Evolutionary conservation across 106 monocot genomes (phyloP).

Genomic region (Acanthochlamys bracteata): DNA sequence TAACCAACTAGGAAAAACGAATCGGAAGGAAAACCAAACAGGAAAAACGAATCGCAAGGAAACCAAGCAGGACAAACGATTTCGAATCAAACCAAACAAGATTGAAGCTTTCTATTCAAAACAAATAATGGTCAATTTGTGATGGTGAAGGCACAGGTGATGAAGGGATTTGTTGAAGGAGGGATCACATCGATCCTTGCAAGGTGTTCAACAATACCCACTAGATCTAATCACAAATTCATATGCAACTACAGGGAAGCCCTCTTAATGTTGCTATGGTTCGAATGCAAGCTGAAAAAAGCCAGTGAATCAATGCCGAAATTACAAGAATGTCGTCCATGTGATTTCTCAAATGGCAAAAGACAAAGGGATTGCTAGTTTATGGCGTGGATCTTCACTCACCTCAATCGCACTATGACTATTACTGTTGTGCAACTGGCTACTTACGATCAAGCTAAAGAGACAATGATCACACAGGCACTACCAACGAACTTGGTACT

Average conservation of each 20-base stretch:
- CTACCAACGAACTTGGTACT: constrained; percentile 40
- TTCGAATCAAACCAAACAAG: background rate
- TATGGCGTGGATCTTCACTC: constrained; percentile 48
- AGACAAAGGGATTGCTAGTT: constrained; percentile 31
- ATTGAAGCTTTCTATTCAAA: background rate
- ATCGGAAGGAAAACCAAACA: too few species aligned
- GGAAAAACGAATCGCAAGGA: too few species aligned
- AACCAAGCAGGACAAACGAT: too few species aligned
- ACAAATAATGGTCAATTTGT: constrained; percentile 14
- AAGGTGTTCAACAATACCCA: constrained; percentile 71
- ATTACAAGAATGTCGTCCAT: constrained; percentile 48
- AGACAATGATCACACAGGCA: constrained; percentile 25
- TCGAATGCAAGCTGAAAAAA: constrained; percentile 58
- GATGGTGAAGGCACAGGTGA: too few species aligned
- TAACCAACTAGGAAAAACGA: too few species aligned
- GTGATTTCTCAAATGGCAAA: constrained; percentile 38
- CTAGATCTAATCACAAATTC: constrained; percentile 73
- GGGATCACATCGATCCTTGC: constrained; percentile 69
- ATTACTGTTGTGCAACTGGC: constrained; percentile 52
- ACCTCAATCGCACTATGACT: constrained; percentile 63
- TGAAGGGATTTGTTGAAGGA: constrained; percentile 72
- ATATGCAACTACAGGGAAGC: constrained; percentile 70
- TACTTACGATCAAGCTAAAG: constrained; percentile 65
- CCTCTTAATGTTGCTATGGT: constrained; percentile 71
- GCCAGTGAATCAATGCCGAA: constrained; percentile 44